phyloP scores from a whole-genome alignment of 495 filamentous ascomycete genomes.

The Apodospora peruviana region DNA sequence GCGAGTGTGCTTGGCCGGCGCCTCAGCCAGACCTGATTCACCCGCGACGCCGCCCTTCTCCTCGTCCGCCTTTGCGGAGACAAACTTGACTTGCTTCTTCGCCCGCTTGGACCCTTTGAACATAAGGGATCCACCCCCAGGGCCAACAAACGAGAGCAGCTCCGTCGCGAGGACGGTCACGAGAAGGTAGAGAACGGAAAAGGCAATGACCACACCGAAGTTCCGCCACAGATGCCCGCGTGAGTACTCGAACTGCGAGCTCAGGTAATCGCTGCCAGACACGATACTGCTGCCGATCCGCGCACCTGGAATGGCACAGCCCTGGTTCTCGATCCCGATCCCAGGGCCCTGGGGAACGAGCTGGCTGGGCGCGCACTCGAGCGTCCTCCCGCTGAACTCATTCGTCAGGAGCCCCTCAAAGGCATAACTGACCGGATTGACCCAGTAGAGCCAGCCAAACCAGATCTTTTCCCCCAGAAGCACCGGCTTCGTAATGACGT shows the following conservation, averaged over 20 bases:
- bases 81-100: constrained; percentile 26
- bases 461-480: constrained; percentile 58
- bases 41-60: constrained; percentile 34
- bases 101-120: constrained; percentile 26
- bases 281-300: constrained; percentile 45
- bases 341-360: constrained; percentile 58
- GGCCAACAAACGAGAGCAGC: constrained; percentile 42
- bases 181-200: constrained; percentile 61
- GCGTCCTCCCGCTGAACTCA: constrained; percentile 56
- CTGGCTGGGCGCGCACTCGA: constrained; percentile 40
- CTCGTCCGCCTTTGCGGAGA: constrained; percentile 22
- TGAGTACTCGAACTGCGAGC: constrained; percentile 51
- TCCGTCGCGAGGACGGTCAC: constrained; percentile 60
- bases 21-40: constrained; percentile 18
- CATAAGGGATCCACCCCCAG: constrained; percentile 23
- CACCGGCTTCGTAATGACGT: constrained; percentile 60
- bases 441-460: constrained; percentile 70
- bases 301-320: constrained; percentile 55
- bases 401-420: constrained; percentile 67
- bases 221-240: constrained; percentile 72
- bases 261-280: constrained; percentile 55
- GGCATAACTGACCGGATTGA: constrained; percentile 72
- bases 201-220: constrained; percentile 69
- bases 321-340: constrained; percentile 46
- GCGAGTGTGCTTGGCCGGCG: constrained; percentile 27